Base-by-base conservation (phyloP, 257 asterid species). In the Solanum tarijense region DNA sequence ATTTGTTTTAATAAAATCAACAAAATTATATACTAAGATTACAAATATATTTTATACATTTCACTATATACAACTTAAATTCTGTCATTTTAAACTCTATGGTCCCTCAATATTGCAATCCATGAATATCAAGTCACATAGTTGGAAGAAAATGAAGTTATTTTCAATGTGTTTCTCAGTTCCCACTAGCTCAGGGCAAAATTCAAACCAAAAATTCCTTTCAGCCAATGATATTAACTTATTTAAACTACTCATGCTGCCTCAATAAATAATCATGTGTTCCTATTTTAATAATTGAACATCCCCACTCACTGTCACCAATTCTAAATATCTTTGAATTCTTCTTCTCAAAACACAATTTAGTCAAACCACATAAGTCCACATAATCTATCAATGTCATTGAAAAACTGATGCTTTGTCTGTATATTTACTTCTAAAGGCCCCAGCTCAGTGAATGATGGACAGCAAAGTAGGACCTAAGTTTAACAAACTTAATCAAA, bases 391-490 rank as follows among this genome's bases (percentile, higher is more conserved):
- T 48, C 69, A 48, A 27, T 9, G 69, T 81, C 85, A 81, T 9
- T 81, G 69, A 48, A 48, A 34, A 81, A 81, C 43, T 46, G 85
- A 12, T 38, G 7, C 68, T 81, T 46, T 9, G 39, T 43, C 66
- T 8, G 14, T 43, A 12, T 6, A 78, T 12, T 43, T 41, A 46
- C 5, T 79, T 27, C 62, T 48, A 46, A 48, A 41, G 89, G 83
- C 66, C 87, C 89, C 87, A 79, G 41, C 6, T 41, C 89, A 87
- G 38, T 87, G 65, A 87, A 81, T 81, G 89, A 87, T 25, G 89
- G 60, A 10, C 83, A 78, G 87, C 60, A 55, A 65, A 18, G 46
- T 73, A 87, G 69, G 86, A 87, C 87, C 58, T 43, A 65, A 25
- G 12, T 55, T 58, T 3, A 62, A 81, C 83, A 55, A 66, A 16